A percentile compares a stretch with the other conserved stretches of the same genome.
These are phyloP conservation scores for Friedmanniomyces endolithicus DNA, from an alignment of 495 filamentous ascomycete genomes.

Conservation along the genomic window DNA sequence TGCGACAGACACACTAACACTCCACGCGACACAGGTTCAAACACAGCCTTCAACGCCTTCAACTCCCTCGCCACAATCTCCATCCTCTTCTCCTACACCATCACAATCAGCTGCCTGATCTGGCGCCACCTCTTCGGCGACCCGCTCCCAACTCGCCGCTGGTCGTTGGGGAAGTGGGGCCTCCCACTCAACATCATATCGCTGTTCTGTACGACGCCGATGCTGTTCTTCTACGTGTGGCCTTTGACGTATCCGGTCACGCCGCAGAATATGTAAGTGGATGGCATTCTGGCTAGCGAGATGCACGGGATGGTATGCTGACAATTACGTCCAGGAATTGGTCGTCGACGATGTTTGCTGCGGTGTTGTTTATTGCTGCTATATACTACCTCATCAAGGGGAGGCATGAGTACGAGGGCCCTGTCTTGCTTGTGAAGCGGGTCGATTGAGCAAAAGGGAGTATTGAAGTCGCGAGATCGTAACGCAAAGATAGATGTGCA, in stretches of 20 bases:
- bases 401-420: slow-evolving; percentile 10
- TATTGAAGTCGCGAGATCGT: neutral
- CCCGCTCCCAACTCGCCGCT: neutral
- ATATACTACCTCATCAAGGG: slow-evolving; percentile 22
- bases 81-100: slow-evolving; percentile 8
- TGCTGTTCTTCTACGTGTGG: slow-evolving; percentile 23
- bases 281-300: neutral
- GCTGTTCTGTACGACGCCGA: slow-evolving; percentile 18
- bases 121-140: neutral
- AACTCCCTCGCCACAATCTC: slow-evolving; percentile 29
- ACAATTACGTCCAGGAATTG: neutral
- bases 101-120: slow-evolving; percentile 7
- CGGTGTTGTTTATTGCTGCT: slow-evolving; percentile 19
- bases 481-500: neutral
- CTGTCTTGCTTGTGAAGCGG: neutral
- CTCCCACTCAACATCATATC: slow-evolving; percentile 7
- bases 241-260: slow-evolving; percentile 2
- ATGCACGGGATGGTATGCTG: neutral
- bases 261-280: slow-evolving; percentile 1
- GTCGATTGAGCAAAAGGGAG: neutral
- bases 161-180: neutral
- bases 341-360: slow-evolving; percentile 10
- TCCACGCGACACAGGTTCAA: slow-evolving; percentile 21
- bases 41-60: slow-evolving; percentile 43
- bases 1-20: neutral